Conservation (phyloP, 192 early-diverging fungal species). For the Coemansia nantahalensis region DNA sequence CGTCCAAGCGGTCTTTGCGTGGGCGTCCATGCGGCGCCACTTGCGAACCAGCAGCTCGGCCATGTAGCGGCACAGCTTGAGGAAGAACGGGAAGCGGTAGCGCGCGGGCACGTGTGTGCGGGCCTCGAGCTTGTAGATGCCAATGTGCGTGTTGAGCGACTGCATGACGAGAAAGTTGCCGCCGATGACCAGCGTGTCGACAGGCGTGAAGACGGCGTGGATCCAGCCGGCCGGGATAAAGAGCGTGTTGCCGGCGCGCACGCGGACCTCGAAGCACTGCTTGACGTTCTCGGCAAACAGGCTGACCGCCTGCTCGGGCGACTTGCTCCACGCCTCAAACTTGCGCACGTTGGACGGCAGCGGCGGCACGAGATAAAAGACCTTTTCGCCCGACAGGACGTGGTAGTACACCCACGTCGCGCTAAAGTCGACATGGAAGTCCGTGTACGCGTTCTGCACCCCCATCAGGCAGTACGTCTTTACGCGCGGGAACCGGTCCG, state of each 20-base stretch:
- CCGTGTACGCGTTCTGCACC: constrained; percentile 87
- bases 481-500: constrained; percentile 77
- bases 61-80: constrained; percentile 82
- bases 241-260: constrained; percentile 83
- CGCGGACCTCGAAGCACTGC: constrained; percentile 71
- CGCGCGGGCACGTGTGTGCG: constrained; percentile 74
- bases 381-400: constrained; percentile 78
- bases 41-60: constrained; percentile 58
- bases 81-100: constrained; percentile 85
- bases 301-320: constrained; percentile 63
- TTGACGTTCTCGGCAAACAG: constrained; percentile 86
- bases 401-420: constrained; percentile 91
- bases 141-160: constrained; percentile 73
- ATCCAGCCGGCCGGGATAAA: constrained; percentile 97
- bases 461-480: constrained; percentile 94
- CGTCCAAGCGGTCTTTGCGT: constrained; percentile 21
- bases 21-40: constrained; percentile 45
- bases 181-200: constrained; percentile 85
- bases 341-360: constrained; percentile 80
- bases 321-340: constrained; percentile 87
- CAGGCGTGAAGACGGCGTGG: constrained; percentile 88
- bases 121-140: constrained; percentile 72
- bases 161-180: constrained; percentile 84
- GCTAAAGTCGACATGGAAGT: constrained; percentile 87
- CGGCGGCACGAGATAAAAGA: constrained; percentile 88